These are phyloP conservation scores for Cajanus cajan DNA, from an alignment of 306 rosid genomes.

Conservation along the genomic window DNA sequence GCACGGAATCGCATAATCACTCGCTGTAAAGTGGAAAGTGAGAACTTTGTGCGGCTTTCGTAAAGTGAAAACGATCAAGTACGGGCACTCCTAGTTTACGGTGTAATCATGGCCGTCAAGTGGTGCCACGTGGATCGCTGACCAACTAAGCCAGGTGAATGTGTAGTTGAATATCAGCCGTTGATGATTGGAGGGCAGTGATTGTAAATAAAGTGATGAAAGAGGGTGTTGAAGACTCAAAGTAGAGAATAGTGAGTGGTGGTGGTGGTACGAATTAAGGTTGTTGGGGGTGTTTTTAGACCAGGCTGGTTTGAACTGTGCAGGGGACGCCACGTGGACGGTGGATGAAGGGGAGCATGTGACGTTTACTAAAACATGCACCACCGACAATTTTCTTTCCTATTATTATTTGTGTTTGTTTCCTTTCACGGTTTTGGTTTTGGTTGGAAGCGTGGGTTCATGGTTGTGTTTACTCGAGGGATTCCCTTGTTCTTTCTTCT, in stretches of 20 bases:
- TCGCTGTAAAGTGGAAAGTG: constrained; percentile 28
- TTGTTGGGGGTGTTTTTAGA: background rate
- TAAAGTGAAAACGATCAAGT: background rate
- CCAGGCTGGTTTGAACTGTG: constrained; percentile 20
- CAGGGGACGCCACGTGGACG: constrained; percentile 33
- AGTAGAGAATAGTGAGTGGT: background rate
- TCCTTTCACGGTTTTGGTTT: background rate
- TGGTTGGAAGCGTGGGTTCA: constrained; percentile 30
- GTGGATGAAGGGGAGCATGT: constrained; percentile 1
- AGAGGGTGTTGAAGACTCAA: background rate
- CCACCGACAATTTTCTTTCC: constrained; percentile 46
- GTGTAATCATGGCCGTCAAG: constrained; percentile 1
- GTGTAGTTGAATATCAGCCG: background rate
- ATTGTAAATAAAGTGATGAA: constrained; percentile 11
- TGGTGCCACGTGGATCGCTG: background rate
- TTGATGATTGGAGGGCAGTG: background rate
- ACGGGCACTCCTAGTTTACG: background rate
- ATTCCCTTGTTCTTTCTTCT: constrained; percentile 22
- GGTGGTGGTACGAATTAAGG: background rate
- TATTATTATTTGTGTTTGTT: background rate
- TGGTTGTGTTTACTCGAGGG: background rate
- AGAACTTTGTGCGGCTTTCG: background rate
- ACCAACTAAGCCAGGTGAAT: background rate
- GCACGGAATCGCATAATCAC: constrained; percentile 34
- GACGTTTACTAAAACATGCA: constrained; percentile 21